Conservation (phyloP, 441 rosid species). For the Aleurites moluccanus region DNA sequence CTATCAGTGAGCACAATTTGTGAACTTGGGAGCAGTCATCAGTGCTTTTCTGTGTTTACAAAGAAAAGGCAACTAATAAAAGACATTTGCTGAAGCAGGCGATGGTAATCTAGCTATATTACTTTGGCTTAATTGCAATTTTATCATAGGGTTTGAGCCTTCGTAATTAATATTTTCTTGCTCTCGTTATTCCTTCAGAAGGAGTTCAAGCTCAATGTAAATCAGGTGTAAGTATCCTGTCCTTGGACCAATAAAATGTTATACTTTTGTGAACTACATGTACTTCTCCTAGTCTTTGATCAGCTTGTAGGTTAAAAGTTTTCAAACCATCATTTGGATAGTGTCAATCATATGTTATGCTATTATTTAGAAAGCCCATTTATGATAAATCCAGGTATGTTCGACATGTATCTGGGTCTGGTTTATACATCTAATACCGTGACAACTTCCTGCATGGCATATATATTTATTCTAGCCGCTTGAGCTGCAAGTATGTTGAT, state of each 20-base stretch:
- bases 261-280: not conserved
- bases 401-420: not conserved
- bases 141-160: not conserved
- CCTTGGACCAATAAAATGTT: not conserved
- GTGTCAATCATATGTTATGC: not conserved
- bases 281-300: not conserved
- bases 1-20: no score
- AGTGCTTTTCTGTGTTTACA: not conserved
- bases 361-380: not conserved
- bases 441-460: not conserved
- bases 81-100: not conserved
- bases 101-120: not conserved
- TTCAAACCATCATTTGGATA: not conserved
- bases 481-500: not conserved
- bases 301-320: not conserved
- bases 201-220: not conserved
- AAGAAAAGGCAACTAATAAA: not conserved
- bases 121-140: not conserved
- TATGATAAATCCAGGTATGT: not conserved
- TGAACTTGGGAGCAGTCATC: no score
- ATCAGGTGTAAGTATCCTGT: not conserved
- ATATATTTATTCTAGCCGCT: not conserved
- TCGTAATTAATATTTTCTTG: not conserved
- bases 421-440: not conserved
- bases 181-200: not conserved